These are phyloP conservation scores for Aspergillus heteromorphus DNA, from an alignment of 495 filamentous ascomycete species.

Conservation along the genomic window DNA sequence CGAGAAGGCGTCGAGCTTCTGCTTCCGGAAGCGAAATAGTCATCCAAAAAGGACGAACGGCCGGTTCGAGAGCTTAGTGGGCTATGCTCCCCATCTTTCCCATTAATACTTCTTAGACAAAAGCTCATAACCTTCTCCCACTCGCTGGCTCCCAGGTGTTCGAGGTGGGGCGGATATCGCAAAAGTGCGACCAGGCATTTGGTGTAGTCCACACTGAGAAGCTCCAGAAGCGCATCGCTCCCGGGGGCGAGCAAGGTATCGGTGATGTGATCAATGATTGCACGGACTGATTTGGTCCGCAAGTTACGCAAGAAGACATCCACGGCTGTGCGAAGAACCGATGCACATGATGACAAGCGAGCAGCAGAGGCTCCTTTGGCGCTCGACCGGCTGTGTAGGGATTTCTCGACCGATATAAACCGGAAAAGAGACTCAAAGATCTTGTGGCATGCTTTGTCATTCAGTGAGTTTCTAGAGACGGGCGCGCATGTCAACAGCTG, in stretches of 20 bases:
- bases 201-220: constrained; percentile 71
- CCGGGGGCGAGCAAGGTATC: constrained; percentile 59
- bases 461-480: constrained; percentile 43
- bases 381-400: constrained; percentile 52
- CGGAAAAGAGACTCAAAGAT: constrained; percentile 79
- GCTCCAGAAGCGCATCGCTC: constrained; percentile 57
- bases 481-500: constrained; percentile 13
- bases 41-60: constrained; percentile 23
- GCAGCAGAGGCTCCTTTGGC: constrained; percentile 40
- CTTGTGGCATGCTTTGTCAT: constrained; percentile 72
- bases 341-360: constrained; percentile 66
- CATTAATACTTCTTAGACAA: constrained; percentile 38
- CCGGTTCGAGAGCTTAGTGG: constrained; percentile 25
- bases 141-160: constrained; percentile 61
- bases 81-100: constrained; percentile 21
- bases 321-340: constrained; percentile 64
- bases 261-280: constrained; percentile 74
- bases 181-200: constrained; percentile 67
- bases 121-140: constrained; percentile 70
- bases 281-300: constrained; percentile 67
- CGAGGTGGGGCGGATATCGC: constrained; percentile 67
- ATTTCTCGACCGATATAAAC: constrained; percentile 60
- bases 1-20: constrained; percentile 29
- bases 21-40: constrained; percentile 21
- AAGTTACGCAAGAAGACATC: constrained; percentile 62